Evolutionary conservation across 2,329 filamentous ascomycete species (phyloP).

Genomic region (Neonectria faginata): DNA sequence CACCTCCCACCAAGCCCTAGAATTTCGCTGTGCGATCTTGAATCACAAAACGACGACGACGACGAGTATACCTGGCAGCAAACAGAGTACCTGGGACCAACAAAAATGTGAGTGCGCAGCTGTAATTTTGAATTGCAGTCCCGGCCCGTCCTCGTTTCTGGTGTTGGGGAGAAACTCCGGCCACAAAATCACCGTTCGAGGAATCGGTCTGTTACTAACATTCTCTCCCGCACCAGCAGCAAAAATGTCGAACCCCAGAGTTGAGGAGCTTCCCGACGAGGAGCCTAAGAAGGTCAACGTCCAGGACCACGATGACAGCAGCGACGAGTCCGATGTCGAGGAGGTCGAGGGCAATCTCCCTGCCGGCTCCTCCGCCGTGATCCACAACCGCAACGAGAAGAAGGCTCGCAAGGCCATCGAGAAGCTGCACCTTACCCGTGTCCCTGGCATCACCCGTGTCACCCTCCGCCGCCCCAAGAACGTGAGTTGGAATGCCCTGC

Average conservation of each 20-base stretch:
- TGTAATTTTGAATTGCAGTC: slow-evolving; percentile 25
- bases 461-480: slow-evolving; percentile 99
- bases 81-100: slow-evolving; percentile 51
- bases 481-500: slow-evolving; percentile 71
- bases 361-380: slow-evolving; percentile 86
- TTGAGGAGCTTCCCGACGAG: slow-evolving; percentile 97
- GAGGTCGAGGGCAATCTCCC: slow-evolving; percentile 84
- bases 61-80: slow-evolving; percentile 48
- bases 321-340: slow-evolving; percentile 82
- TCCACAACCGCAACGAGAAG: slow-evolving; percentile 99
- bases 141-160: slow-evolving; percentile 34
- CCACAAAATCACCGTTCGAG: slow-evolving; percentile 32
- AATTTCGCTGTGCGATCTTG: slow-evolving; percentile 55
- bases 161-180: slow-evolving; percentile 32
- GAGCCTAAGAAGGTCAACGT: slow-evolving; percentile 84
- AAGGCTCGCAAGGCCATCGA: slow-evolving; percentile 99
- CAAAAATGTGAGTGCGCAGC: slow-evolving; percentile 51
- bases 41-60: slow-evolving; percentile 55
- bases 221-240: slow-evolving; percentile 50
- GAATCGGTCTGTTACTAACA: slow-evolving; percentile 45
- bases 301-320: slow-evolving; percentile 78
- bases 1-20: slow-evolving; percentile 59
- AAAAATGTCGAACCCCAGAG: slow-evolving; percentile 96
- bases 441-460: slow-evolving; percentile 97
- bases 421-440: slow-evolving; percentile 96